Evolutionary conservation across 371 early-diverging fungal genomes (phyloP).

Genomic region (Mortierella sp.): DNA sequence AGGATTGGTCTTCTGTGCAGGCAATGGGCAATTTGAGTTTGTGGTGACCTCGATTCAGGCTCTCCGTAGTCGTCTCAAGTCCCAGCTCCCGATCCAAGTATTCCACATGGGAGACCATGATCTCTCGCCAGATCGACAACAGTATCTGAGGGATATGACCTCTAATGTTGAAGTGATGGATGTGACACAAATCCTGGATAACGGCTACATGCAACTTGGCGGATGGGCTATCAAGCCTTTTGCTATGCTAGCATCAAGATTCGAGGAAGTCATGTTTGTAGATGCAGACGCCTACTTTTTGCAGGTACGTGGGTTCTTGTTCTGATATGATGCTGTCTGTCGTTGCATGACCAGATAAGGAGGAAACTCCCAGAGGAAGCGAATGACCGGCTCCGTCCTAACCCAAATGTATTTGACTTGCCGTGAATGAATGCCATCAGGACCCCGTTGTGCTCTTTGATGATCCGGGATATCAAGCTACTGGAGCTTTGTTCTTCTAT

Average conservation of each 20-base stretch:
- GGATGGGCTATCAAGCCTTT: conserved; percentile 78
- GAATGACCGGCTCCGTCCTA: too few species aligned
- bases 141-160: conserved; percentile 57
- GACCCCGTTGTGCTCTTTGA: conserved; percentile 70
- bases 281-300: conserved; percentile 85
- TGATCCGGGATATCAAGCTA: conserved; percentile 63
- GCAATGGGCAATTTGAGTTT: conserved; percentile 70
- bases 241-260: conserved; percentile 73
- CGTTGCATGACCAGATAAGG: not conserved
- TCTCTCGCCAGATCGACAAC: conserved; percentile 56
- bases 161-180: conserved; percentile 60
- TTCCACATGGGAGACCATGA: conserved; percentile 73
- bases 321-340: not conserved
- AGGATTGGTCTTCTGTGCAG: conserved; percentile 80
- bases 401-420: not conserved
- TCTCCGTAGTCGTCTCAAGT: conserved; percentile 65
- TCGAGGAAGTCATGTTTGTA: conserved; percentile 74
- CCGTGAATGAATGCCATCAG: conserved; percentile 5
- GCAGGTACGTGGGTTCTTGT: conserved; percentile 44
- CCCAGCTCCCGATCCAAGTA: conserved; percentile 76
- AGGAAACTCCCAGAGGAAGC: too few species aligned
- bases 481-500: conserved; percentile 74
- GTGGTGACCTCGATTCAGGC: conserved; percentile 68
- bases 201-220: conserved; percentile 60
- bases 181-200: conserved; percentile 62